These are phyloP conservation scores for Guillardia theta DNA, from an alignment of 78 protist species.

Conservation along the genomic window DNA sequence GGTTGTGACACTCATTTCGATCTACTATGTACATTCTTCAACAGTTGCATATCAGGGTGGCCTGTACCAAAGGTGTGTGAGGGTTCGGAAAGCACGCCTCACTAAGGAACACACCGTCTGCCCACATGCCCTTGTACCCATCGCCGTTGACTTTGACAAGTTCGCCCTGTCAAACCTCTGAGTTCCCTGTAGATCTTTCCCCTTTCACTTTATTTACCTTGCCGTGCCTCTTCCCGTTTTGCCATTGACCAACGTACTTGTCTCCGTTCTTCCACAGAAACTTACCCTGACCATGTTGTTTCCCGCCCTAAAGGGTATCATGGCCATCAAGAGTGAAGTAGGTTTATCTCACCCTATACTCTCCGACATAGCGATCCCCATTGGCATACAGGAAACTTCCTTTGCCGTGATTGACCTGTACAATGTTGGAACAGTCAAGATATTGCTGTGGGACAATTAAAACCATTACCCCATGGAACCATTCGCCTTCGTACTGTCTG, in stretches of 20 bases:
- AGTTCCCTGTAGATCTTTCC: no score
- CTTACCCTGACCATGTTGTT: neutral
- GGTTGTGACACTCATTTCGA: no score
- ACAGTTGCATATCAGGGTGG: neutral
- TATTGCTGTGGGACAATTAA: neutral
- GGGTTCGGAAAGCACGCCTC: neutral
- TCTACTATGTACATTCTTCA: neutral
- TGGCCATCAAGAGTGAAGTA: neutral
- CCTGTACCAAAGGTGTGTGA: neutral
- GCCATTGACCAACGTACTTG: neutral
- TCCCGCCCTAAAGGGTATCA: neutral
- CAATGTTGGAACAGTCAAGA: neutral
- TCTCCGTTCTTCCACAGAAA: slow-evolving; percentile 21
- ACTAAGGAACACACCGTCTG: neutral
- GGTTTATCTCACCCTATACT: neutral
- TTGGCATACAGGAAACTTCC: neutral
- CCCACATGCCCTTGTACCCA: neutral
- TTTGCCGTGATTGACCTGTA: neutral
- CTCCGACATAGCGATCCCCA: neutral
- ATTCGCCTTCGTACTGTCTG: neutral
- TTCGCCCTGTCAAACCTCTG: no score
- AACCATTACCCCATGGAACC: neutral
- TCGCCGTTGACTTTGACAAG: neutral
- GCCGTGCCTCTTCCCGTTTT: neutral
- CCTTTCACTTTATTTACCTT: no score